phyloP scores from a whole-genome alignment of 768 basidiomycete species.

The Floccularia luteovirens region DNA sequence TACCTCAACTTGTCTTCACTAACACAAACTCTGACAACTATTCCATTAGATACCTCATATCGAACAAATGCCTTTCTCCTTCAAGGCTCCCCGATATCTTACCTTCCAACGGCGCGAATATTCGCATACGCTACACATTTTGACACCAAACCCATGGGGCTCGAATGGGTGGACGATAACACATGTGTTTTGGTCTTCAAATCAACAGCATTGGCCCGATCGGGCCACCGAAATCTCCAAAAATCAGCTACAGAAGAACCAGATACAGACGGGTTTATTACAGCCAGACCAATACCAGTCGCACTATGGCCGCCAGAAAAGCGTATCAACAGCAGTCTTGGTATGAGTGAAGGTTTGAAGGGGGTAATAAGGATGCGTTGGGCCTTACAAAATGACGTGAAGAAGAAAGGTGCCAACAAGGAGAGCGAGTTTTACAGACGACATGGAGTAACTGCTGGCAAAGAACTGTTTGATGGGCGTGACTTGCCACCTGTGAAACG shows the following conservation, averaged over 20 bases:
- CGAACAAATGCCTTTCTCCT: constrained; percentile 66
- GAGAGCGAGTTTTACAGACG: constrained; percentile 76
- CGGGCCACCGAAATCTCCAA: constrained; percentile 41
- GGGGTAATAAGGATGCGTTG: constrained; percentile 68
- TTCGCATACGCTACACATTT: constrained; percentile 82
- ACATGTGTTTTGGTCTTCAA: constrained; percentile 77
- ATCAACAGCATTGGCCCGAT: constrained; percentile 42
- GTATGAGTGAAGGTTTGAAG: constrained; percentile 60
- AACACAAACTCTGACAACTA: not conserved
- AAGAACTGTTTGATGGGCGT: constrained; percentile 35
- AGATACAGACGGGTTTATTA: constrained; percentile 49
- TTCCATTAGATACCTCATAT: constrained; percentile 31
- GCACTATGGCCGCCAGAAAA: constrained; percentile 77
- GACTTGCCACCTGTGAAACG: constrained; percentile 27
- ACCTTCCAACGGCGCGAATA: constrained; percentile 67
- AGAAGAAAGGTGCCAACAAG: constrained; percentile 65
- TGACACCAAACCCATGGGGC: constrained; percentile 61
- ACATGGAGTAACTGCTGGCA: constrained; percentile 62
- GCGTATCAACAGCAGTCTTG: constrained; percentile 65
- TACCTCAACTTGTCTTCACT: not conserved
- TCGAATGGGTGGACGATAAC: constrained; percentile 85
- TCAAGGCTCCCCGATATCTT: constrained; percentile 64
- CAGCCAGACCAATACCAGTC: constrained; percentile 64
- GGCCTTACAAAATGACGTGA: constrained; percentile 66
- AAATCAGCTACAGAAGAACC: constrained; percentile 44